phyloP scores from a whole-genome alignment of 2,329 filamentous ascomycete genomes.

The Colletotrichum cordylinicola region DNA sequence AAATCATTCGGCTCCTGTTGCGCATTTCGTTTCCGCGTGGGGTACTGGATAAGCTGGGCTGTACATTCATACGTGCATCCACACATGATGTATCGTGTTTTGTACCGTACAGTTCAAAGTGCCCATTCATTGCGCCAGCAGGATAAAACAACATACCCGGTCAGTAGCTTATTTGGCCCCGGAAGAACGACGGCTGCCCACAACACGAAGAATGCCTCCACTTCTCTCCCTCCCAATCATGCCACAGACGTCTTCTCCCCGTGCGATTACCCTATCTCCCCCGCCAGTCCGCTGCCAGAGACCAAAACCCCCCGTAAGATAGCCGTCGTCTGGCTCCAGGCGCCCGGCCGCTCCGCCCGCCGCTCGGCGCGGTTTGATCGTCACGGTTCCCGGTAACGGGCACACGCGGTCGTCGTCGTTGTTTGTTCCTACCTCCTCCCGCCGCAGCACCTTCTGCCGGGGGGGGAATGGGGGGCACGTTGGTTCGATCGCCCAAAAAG shows the following conservation, averaged over 20 bases:
- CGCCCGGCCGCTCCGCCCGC: neutral
- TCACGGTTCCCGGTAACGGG: neutral
- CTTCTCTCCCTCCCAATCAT: neutral
- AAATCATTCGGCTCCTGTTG: neutral
- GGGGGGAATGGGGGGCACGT: neutral
- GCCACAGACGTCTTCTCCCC: neutral
- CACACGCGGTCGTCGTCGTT: neutral
- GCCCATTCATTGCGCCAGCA: neutral
- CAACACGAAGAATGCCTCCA: neutral
- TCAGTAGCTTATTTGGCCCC: neutral
- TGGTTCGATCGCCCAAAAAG: neutral
- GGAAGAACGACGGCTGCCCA: neutral
- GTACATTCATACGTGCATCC: neutral
- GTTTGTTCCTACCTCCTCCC: neutral
- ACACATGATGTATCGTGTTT: neutral
- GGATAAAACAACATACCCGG: neutral
- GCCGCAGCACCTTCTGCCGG: neutral
- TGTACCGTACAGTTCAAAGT: neutral
- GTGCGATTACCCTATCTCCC: neutral
- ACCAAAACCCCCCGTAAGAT: neutral
- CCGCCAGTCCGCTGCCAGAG: neutral
- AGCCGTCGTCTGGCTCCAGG: constrained; percentile 1
- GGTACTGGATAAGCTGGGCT: neutral
- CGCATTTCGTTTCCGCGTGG: neutral
- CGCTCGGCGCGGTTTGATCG: constrained; percentile 21